Base-by-base conservation (phyloP, 345 rosid species). In the Gossypium raimondii region DNA sequence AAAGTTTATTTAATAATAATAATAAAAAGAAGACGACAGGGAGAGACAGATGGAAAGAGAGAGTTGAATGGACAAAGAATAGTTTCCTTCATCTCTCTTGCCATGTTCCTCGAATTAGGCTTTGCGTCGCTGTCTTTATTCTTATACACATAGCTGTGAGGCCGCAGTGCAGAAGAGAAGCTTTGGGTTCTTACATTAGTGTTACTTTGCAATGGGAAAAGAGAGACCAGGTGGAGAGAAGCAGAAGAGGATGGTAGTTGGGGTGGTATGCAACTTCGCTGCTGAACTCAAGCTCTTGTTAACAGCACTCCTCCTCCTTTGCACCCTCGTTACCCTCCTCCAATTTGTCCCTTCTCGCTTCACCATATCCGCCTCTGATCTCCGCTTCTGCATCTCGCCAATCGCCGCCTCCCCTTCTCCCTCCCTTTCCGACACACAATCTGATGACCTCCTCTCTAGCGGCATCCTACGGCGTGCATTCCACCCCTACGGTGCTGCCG, bases 341-440 rank as follows among this genome's bases (percentile, higher is more conserved):
- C 97, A 91, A 80, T 87, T 91, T 67, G 5, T 89, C 2, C 97
- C 95, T 61, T 81, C 97, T n/a, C 89, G 87, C 67, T 88, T 91
- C 84, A 66, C 88, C 55, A 74, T 93, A 69, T 87, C 97, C 59
- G 74, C 98, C 51, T 86, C 92, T 67, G 97, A 93, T 60, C 85
- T 93, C 79, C 91, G 94, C 27, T 82, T 89, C 84, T 93, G 98
- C 80, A 83, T 89, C 85, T 80, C 94, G 60, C 84, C 83, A 51
- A 77, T 88, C 85, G 58, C 87, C 76, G 55, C 86, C 65, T 2
- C 80, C 74, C 17, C 84, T 11, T 16, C 85, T 18, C 64, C 43
- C 68, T 52, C 17, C 14, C 3, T 45, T n/a, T 18, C 64, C 10
- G 16, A 6, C 7, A 27, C 72, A 53, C 69, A 74, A 13, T 14